These are phyloP conservation scores for Arthrobotrys conoides DNA, from an alignment of 2,329 filamentous ascomycete species.

Conservation along the genomic window DNA sequence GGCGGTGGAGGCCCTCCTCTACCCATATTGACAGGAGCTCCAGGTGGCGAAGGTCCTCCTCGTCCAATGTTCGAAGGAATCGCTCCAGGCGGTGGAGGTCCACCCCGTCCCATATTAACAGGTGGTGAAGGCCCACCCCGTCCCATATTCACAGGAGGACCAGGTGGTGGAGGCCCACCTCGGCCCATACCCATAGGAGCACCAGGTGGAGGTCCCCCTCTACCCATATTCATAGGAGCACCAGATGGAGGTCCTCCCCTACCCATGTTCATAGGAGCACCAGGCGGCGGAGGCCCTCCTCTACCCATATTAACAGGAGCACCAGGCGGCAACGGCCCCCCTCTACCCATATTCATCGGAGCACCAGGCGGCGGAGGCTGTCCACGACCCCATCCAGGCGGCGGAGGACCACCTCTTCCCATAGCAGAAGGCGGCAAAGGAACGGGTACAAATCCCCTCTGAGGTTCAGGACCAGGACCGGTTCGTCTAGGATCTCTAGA, in stretches of 20 bases:
- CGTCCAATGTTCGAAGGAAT: conserved; percentile 1
- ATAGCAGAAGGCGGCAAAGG: conserved; percentile 9
- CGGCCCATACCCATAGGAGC: background rate
- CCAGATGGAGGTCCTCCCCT: conserved; percentile 33
- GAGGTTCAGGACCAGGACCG: conserved; percentile 31
- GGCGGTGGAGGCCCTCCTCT: conserved; percentile 38
- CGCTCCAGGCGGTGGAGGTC: conserved; percentile 11
- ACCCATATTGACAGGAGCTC: background rate
- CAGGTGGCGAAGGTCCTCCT: conserved; percentile 26
- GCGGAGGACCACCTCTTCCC: conserved; percentile 28
- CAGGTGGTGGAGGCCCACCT: conserved; percentile 39
- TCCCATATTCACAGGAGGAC: conserved; percentile 17
- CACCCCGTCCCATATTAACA: conserved; percentile 30
- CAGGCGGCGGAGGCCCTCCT: conserved; percentile 37
- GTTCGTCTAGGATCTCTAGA: conserved; percentile 38
- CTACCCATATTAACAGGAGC: background rate
- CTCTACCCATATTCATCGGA: conserved; percentile 7
- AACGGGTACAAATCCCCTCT: conserved; percentile 48
- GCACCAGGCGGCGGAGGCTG: conserved; percentile 18
- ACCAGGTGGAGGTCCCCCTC: conserved; percentile 41
- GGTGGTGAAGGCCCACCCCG: conserved; percentile 26
- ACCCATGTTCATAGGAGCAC: conserved; percentile 15
- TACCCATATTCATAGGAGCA: background rate
- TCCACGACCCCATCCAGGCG: conserved; percentile 28
- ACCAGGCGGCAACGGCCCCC: conserved; percentile 11